Percentiles rank a stretch among this genome's conserved stretches.
Conservation (phyloP, 2,329 filamentous ascomycete species). For the Allantophomopsis cytisporea region DNA sequence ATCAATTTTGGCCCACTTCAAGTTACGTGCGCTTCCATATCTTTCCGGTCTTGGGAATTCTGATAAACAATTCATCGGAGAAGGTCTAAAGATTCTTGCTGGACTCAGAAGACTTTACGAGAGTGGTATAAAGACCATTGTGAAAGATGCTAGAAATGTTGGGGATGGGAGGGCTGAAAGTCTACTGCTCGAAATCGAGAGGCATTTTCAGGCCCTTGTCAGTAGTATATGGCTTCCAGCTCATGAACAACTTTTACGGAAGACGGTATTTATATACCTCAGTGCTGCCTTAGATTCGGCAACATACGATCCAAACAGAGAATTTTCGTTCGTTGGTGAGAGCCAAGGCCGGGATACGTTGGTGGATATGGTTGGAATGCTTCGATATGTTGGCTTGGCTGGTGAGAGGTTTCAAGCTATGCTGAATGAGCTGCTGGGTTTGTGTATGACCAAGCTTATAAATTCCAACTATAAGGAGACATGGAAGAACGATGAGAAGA, state of each 20-base stretch:
- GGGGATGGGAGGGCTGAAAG: slow-evolving; percentile 19
- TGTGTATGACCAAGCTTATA: no score
- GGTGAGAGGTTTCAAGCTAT: slow-evolving; percentile 57
- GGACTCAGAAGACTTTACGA: slow-evolving; percentile 43
- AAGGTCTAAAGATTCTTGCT: slow-evolving; percentile 43
- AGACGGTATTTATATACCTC: slow-evolving; percentile 38
- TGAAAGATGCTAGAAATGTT: slow-evolving; percentile 27
- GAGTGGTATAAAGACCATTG: slow-evolving; percentile 36
- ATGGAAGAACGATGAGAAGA: no score
- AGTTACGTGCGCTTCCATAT: slow-evolving; percentile 42
- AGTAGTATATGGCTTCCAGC: slow-evolving; percentile 26
- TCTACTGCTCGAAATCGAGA: slow-evolving; percentile 41
- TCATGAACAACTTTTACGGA: no score
- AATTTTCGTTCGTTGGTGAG: background rate
- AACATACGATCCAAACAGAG: no score
- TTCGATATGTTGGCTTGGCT: slow-evolving; percentile 52
- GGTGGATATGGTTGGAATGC: slow-evolving; percentile 38
- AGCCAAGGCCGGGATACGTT: slow-evolving; percentile 32
- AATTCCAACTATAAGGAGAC: no score
- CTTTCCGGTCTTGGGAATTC: slow-evolving; percentile 26
- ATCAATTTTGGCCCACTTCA: slow-evolving; percentile 46
- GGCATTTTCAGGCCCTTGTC: slow-evolving; percentile 38
- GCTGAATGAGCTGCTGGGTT: slow-evolving; percentile 54
- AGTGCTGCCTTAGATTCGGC: slow-evolving; percentile 23
- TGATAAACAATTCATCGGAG: slow-evolving; percentile 28